A percentile compares a stretch with the other conserved stretches of the same genome.
Evolutionary conservation across 495 filamentous ascomycete species (phyloP).

Genomic region (Daldinia bambusicola): DNA sequence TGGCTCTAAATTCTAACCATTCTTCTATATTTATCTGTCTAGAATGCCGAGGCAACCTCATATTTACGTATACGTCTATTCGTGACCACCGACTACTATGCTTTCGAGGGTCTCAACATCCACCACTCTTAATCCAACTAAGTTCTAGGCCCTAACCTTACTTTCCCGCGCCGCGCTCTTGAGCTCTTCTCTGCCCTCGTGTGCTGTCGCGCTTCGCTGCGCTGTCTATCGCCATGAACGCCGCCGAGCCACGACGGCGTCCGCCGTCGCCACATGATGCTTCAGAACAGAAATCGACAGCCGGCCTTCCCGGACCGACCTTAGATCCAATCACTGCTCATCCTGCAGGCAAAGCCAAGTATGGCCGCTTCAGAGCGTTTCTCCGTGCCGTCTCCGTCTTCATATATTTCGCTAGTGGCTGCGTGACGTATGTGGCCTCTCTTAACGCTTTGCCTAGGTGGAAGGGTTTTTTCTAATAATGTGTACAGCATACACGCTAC

Average conservation of each 20-base stretch:
- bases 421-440: slow-evolving; percentile 51
- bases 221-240: slow-evolving; percentile 48
- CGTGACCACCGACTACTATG: neutral
- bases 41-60: slow-evolving; percentile 8
- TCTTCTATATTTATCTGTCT: neutral
- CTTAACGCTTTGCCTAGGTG: slow-evolving; percentile 13
- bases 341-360: slow-evolving; percentile 72
- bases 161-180: neutral
- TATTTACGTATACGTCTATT: neutral
- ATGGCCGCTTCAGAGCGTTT: slow-evolving; percentile 72
- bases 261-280: slow-evolving; percentile 39
- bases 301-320: slow-evolving; percentile 50
- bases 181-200: neutral
- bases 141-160: slow-evolving; percentile 1
- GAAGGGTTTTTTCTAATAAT: slow-evolving; percentile 17
- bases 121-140: neutral
- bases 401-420: slow-evolving; percentile 72
- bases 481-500: slow-evolving; percentile 66
- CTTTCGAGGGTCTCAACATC: neutral
- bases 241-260: slow-evolving; percentile 57
- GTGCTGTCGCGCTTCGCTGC: neutral
- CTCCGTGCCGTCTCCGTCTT: slow-evolving; percentile 70
- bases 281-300: slow-evolving; percentile 33
- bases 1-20: neutral
- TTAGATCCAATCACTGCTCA: slow-evolving; percentile 53